phyloP scores from a whole-genome alignment of 257 asterid species.

The Euphrasia confusa region DNA sequence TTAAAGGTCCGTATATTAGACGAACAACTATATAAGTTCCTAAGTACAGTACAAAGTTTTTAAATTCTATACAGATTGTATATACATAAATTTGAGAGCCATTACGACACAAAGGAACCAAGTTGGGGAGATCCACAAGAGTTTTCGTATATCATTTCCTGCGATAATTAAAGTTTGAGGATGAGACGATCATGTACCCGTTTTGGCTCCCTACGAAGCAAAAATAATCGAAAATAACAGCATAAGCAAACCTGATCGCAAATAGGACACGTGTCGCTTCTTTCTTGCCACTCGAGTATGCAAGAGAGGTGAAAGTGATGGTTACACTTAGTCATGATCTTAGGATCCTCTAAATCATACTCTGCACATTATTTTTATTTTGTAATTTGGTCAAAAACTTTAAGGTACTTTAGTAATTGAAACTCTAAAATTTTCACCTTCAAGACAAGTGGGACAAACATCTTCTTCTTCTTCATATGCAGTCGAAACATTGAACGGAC shows the following conservation, averaged over 20 bases:
- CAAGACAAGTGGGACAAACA: slow-evolving; percentile 80
- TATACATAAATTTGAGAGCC: too few species aligned
- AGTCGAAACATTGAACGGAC: slow-evolving; percentile 23
- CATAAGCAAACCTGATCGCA: slow-evolving; percentile 55
- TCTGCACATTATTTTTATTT: slow-evolving; percentile 30
- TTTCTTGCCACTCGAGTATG: slow-evolving; percentile 83
- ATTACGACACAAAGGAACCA: too few species aligned
- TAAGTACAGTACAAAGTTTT: too few species aligned
- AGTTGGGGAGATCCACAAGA: too few species aligned
- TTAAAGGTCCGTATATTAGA: too few species aligned
- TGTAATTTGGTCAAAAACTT: too few species aligned
- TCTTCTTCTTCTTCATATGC: slow-evolving; percentile 54
- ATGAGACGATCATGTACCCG: too few species aligned
- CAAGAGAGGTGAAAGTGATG: slow-evolving; percentile 90
- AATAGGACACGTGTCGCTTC: slow-evolving; percentile 72
- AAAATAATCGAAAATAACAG: background rate
- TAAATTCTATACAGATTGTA: too few species aligned
- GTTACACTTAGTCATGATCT: slow-evolving; percentile 55
- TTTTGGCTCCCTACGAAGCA: background rate
- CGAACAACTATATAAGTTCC: too few species aligned
- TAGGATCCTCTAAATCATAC: slow-evolving; percentile 61
- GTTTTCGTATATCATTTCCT: too few species aligned
- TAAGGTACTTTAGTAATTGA: too few species aligned
- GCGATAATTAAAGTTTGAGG: too few species aligned
- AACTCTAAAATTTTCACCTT: slow-evolving; percentile 36